Conservation (phyloP, 805 yeast species). For the Kodamaea nitidulidarum region DNA sequence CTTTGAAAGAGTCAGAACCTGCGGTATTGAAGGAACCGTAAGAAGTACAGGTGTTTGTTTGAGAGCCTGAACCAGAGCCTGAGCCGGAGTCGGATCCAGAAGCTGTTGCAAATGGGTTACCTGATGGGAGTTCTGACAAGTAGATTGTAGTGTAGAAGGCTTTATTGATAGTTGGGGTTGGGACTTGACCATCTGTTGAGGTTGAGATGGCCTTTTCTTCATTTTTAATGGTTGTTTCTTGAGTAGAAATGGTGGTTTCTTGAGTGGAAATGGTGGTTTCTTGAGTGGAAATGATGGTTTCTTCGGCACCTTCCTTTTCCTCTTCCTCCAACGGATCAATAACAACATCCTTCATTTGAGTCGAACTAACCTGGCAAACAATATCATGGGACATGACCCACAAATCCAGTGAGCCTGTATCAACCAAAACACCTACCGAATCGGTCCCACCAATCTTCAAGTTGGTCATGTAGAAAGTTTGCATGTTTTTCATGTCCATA, state of each 20-base stretch:
- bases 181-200: no score
- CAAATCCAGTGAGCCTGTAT: constrained; percentile 42
- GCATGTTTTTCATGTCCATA: constrained; percentile 20
- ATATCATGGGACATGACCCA: constrained; percentile 38
- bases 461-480: constrained; percentile 27
- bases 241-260: no score
- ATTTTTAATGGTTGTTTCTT: no score
- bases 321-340: no score
- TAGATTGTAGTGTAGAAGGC: constrained; percentile 5
- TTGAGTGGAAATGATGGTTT: no score
- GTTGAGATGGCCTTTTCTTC: no score
- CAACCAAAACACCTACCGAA: constrained; percentile 29
- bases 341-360: no score
- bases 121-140: constrained; percentile 1
- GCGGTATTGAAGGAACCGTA: constrained; percentile 48
- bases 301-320: no score
- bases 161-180: not conserved
- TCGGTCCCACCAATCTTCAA: constrained; percentile 32
- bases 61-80: constrained; percentile 6
- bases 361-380: constrained; percentile 17
- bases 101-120: not conserved
- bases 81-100: constrained; percentile 5
- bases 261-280: no score
- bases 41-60: constrained; percentile 36
- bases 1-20: constrained; percentile 34